These are phyloP conservation scores for Thielaviopsis musarum DNA, from an alignment of 2,329 filamentous ascomycete genomes.

Conservation along the genomic window DNA sequence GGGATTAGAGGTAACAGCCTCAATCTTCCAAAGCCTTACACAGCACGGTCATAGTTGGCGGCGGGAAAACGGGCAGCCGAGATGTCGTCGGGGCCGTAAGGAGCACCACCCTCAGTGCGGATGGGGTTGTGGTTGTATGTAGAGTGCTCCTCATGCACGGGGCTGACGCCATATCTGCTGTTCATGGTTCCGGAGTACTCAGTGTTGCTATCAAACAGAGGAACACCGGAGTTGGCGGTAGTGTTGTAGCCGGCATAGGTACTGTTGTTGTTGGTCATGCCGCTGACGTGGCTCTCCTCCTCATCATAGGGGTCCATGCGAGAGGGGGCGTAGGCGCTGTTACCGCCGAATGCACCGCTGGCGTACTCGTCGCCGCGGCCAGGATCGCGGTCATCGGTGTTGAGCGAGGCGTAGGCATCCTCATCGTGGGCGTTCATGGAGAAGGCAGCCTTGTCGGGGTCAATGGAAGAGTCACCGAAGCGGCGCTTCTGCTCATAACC, in stretches of 20 bases:
- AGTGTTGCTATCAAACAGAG: conserved; percentile 32
- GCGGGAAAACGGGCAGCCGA: conserved; percentile 27
- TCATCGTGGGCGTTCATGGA: conserved; percentile 51
- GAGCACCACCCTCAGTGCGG: not conserved
- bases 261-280: conserved; percentile 18
- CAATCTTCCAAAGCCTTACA: not conserved
- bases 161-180: conserved; percentile 8
- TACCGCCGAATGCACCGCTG: conserved; percentile 21
- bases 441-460: conserved; percentile 53
- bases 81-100: conserved; percentile 11
- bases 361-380: conserved; percentile 19
- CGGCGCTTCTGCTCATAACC: conserved; percentile 38
- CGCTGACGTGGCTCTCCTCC: conserved; percentile 21
- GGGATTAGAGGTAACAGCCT: not conserved
- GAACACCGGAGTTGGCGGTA: not conserved
- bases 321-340: conserved; percentile 21
- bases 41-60: conserved; percentile 36
- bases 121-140: not conserved
- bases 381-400: conserved; percentile 35
- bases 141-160: conserved; percentile 6
- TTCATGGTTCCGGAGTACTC: conserved; percentile 23
- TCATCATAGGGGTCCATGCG: conserved; percentile 19
- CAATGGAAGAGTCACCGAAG: conserved; percentile 29
- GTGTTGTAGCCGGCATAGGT: conserved; percentile 7
- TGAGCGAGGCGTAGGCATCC: conserved; percentile 45